phyloP scores from a whole-genome alignment of 2,329 filamentous ascomycete genomes.

The Botrytis fragariae region DNA sequence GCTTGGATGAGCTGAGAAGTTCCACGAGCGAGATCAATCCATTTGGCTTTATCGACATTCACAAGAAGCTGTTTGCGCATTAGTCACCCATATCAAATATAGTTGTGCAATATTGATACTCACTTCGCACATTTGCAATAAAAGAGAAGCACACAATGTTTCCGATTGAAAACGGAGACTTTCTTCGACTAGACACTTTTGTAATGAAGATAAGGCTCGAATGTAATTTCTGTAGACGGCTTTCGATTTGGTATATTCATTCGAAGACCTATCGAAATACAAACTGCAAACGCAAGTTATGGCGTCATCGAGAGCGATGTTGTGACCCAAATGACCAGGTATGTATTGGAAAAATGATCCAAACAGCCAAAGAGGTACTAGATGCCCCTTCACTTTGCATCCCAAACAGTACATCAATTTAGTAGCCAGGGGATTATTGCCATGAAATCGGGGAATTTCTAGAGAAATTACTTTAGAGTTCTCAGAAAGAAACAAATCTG shows the following conservation, averaged over 20 bases:
- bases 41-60: conserved; percentile 22
- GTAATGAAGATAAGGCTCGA: conserved; percentile 22
- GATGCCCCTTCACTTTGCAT: conserved; percentile 16
- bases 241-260: conserved; percentile 10
- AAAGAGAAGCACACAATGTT: conserved; percentile 26
- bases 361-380: conserved; percentile 19
- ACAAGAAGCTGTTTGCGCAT: conserved; percentile 20
- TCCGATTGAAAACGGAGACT: conserved; percentile 17
- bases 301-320: conserved; percentile 25
- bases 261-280: conserved; percentile 17
- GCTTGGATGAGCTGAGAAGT: conserved; percentile 20
- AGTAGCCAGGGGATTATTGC: conserved; percentile 16
- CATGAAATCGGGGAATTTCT: conserved; percentile 16
- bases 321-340: conserved; percentile 22
- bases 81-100: background rate
- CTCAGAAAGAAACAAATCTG: background rate
- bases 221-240: conserved; percentile 20
- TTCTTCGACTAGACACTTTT: conserved; percentile 11
- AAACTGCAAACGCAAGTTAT: conserved; percentile 23
- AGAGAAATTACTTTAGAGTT: background rate
- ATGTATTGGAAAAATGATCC: conserved; percentile 24
- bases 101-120: background rate
- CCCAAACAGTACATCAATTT: conserved; percentile 23
- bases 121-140: conserved; percentile 27
- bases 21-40: conserved; percentile 24